A percentile compares a stretch with the other conserved stretches of the same genome.
Evolutionary conservation across 78 protist species (phyloP).

Genomic region (Dictyostelium intermedium): DNA sequence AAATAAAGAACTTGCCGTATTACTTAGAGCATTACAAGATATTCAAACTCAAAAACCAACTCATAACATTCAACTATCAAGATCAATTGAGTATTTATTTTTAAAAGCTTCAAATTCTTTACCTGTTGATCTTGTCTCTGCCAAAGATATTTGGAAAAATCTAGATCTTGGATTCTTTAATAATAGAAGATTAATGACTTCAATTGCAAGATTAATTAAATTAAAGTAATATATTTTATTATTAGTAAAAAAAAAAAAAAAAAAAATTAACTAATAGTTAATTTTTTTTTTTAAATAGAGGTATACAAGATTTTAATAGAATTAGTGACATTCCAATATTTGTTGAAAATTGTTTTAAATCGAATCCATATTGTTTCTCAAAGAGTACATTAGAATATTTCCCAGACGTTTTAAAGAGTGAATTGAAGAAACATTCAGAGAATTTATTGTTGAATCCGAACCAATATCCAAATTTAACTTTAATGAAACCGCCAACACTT

Average conservation of each 20-base stretch:
- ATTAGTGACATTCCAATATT: not conserved
- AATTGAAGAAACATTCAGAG: not conserved
- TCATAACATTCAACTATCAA: slow-evolving; percentile 1
- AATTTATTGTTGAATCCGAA: not conserved
- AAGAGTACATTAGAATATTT: not conserved
- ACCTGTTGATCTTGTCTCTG: not conserved
- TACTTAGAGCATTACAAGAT: not conserved
- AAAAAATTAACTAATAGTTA: not conserved
- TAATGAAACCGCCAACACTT: not conserved
- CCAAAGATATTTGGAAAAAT: slow-evolving; percentile 6
- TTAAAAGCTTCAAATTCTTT: slow-evolving; percentile 3
- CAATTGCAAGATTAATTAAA: slow-evolving; percentile 33
- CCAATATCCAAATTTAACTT: not conserved
- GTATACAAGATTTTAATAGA: slow-evolving; percentile 3
- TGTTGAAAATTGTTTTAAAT: not conserved
- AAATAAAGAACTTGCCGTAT: not conserved
- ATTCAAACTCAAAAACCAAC: not conserved
- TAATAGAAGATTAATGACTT: slow-evolving; percentile 1
- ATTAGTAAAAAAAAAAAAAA: not conserved
- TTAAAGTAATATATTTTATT: not conserved
- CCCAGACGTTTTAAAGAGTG: slow-evolving; percentile 17
- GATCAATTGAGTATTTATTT: slow-evolving; percentile 3
- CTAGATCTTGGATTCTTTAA: not conserved
- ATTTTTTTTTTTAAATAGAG: not conserved
- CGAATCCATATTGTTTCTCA: not conserved